A percentile compares a stretch with the other conserved stretches of the same genome.
phyloP scores from a whole-genome alignment of 2,329 filamentous ascomycete species.

The Scorias spongiosa region DNA sequence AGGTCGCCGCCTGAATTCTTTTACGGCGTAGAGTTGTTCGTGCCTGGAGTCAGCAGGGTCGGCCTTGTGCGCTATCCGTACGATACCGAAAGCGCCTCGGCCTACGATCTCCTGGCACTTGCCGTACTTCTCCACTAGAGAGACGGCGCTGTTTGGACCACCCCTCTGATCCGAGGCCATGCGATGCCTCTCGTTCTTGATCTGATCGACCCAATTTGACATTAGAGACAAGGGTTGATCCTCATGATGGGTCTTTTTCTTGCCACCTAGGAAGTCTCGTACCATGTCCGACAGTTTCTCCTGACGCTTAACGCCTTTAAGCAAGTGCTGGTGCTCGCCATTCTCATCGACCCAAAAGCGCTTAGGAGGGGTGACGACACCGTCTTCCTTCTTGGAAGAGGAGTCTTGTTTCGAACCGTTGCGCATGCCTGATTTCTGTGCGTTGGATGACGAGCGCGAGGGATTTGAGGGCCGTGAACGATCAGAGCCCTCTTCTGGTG shows the following conservation, averaged over 20 bases:
- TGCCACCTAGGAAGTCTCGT: slow-evolving; percentile 64
- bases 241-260: slow-evolving; percentile 57
- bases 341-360: slow-evolving; percentile 46
- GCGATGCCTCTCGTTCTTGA: slow-evolving; percentile 73
- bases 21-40: slow-evolving; percentile 92
- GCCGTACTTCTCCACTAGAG: slow-evolving; percentile 89
- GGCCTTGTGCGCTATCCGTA: slow-evolving; percentile 93
- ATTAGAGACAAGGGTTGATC: slow-evolving; percentile 83
- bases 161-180: slow-evolving; percentile 60
- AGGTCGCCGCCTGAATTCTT: slow-evolving; percentile 88
- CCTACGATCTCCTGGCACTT: slow-evolving; percentile 97
- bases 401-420: slow-evolving; percentile 3
- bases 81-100: slow-evolving; percentile 90
- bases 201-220: slow-evolving; percentile 88
- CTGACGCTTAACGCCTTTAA: slow-evolving; percentile 80
- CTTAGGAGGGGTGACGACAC: slow-evolving; percentile 10
- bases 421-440: slow-evolving; percentile 8
- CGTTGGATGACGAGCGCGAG: slow-evolving; percentile 17
- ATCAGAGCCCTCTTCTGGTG: neutral
- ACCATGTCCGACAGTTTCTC: slow-evolving; percentile 92
- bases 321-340: slow-evolving; percentile 70
- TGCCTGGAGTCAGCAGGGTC: slow-evolving; percentile 58
- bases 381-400: slow-evolving; percentile 15
- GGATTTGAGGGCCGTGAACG: slow-evolving; percentile 12
- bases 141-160: slow-evolving; percentile 57